Conservation (phyloP, 2,329 filamentous ascomycete genomes). For the Beauveria australis region DNA sequence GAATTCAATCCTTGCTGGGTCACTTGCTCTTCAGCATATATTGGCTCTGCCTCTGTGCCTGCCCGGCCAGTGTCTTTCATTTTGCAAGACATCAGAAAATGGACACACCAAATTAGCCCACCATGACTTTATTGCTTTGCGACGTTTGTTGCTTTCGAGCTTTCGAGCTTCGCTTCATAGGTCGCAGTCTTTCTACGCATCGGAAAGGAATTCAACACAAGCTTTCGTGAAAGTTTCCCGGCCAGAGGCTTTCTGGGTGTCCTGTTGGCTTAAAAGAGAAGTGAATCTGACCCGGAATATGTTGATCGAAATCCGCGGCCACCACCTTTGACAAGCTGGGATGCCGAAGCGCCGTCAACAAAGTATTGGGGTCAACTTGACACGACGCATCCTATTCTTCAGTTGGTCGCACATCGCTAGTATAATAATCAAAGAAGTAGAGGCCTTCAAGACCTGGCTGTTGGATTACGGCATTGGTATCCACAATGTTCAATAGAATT, state of each 20-base stretch:
- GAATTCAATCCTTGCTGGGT: no score
- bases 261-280: not conserved
- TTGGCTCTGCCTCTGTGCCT: no score
- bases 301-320: not conserved
- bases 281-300: not conserved
- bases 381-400: not conserved
- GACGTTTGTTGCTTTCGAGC: no score
- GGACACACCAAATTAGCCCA: no score
- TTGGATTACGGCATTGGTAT: not conserved
- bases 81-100: not conserved
- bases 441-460: not conserved
- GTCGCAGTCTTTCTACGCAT: no score
- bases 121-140: no score
- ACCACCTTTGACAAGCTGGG: not conserved
- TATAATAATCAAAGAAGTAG: not conserved
- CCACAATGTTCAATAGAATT: not conserved
- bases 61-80: not conserved
- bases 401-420: no score
- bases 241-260: not conserved
- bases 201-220: not conserved
- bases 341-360: not conserved
- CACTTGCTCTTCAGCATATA: no score
- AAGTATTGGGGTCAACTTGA: not conserved
- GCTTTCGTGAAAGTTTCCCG: not conserved
- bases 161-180: no score